These are phyloP conservation scores for Colletotrichum musicola DNA, from an alignment of 2,329 filamentous ascomycete species.

Conservation along the genomic window DNA sequence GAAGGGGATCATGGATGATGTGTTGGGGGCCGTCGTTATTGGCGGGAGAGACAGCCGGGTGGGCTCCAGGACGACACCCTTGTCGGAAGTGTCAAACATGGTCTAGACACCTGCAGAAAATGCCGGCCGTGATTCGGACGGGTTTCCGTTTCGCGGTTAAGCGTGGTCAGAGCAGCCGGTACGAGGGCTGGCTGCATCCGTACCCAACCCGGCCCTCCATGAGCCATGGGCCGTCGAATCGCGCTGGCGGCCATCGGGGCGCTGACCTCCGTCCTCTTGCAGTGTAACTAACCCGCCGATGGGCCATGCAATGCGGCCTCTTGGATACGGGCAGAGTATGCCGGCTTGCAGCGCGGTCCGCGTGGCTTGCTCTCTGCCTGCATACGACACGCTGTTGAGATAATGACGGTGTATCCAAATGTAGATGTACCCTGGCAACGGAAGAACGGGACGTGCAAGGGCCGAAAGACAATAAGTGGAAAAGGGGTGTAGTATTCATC, in stretches of 20 bases:
- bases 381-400: not conserved
- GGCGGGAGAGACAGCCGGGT: conserved; percentile 20
- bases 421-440: not conserved
- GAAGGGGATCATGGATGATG: conserved; percentile 4
- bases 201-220: conserved; percentile 35
- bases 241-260: conserved; percentile 13
- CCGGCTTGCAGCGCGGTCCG: not conserved
- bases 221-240: conserved; percentile 22
- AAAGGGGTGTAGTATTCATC: not conserved
- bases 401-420: not conserved
- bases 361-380: not conserved
- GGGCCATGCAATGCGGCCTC: not conserved
- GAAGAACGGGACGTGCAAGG: not conserved
- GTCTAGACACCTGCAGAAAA: conserved; percentile 36
- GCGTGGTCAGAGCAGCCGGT: conserved; percentile 28
- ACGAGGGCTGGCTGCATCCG: conserved; percentile 34
- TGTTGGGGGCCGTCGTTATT: conserved; percentile 15
- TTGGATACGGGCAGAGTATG: not conserved
- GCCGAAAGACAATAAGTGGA: not conserved
- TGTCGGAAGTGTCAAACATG: conserved; percentile 23
- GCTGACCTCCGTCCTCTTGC: conserved; percentile 20
- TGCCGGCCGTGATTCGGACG: conserved; percentile 32
- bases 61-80: conserved; percentile 19
- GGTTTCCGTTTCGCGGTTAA: conserved; percentile 32
- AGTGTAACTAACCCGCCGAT: not conserved